Conservation (phyloP, 345 rosid genomes). For the Eucalyptus fibrosa region DNA sequence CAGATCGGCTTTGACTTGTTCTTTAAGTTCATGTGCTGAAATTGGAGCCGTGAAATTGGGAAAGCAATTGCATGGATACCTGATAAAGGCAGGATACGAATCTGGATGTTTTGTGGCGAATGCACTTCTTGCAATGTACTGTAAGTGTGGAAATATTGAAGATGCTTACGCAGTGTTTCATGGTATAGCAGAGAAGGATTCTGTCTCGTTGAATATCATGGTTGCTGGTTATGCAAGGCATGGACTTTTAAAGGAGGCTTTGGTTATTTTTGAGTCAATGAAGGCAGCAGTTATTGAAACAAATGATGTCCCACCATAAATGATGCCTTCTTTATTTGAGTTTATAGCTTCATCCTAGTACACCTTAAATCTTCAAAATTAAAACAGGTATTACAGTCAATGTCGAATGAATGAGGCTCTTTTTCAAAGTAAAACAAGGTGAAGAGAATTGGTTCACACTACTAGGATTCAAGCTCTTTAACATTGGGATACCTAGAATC, state of each 20-base stretch:
- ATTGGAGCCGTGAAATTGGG: constrained; percentile 7
- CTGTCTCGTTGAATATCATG: constrained; percentile 15
- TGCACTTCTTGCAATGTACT: constrained; percentile 19
- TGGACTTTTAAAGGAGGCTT: constrained; percentile 5
- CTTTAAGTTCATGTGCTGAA: constrained; percentile 13
- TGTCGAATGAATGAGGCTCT: background rate
- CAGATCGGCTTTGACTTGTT: constrained; percentile 1
- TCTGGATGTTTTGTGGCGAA: constrained; percentile 12
- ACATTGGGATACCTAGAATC: background rate
- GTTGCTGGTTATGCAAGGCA: constrained; percentile 16
- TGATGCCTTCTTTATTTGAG: background rate
- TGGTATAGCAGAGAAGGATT: constrained; percentile 2
- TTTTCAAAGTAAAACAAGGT: background rate
- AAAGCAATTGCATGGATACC: constrained; percentile 8
- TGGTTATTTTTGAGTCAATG: constrained; percentile 2
- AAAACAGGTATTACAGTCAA: background rate
- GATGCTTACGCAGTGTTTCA: constrained; percentile 10
- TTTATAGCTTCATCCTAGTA: background rate
- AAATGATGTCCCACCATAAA: background rate
- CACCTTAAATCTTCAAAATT: background rate
- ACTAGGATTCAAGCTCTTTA: background rate
- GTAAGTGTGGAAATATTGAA: constrained; percentile 9
- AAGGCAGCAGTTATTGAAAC: constrained; percentile 4
- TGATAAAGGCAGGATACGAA: constrained; percentile 10
- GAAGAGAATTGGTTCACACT: background rate